phyloP scores from a whole-genome alignment of 495 filamentous ascomycete species.

The Penicillium goetzii region DNA sequence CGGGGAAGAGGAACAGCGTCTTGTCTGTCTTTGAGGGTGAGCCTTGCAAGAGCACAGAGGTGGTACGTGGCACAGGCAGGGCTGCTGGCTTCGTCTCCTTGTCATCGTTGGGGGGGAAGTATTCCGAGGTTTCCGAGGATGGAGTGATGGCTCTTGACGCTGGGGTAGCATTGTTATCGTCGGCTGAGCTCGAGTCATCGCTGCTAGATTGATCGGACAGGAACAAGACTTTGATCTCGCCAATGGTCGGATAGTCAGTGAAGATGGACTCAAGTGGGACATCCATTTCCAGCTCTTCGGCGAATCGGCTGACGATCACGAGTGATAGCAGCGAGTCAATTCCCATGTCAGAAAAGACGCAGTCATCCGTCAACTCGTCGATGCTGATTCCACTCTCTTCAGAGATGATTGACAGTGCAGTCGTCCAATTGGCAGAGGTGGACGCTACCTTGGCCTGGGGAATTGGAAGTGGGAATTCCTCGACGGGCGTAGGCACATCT shows the following conservation, averaged over 20 bases:
- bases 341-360: not conserved
- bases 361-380: not conserved
- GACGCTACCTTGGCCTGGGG: not conserved
- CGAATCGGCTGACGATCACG: not conserved
- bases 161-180: not conserved
- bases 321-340: not conserved
- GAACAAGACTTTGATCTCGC: constrained; percentile 3
- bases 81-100: not conserved
- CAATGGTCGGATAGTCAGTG: not conserved
- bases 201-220: not conserved
- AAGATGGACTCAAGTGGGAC: not conserved
- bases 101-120: not conserved
- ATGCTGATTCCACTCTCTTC: not conserved
- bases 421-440: not conserved
- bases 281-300: not conserved
- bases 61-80: not conserved
- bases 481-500: not conserved
- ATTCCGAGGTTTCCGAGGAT: not conserved
- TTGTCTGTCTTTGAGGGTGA: not conserved
- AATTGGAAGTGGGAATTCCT: not conserved
- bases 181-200: not conserved
- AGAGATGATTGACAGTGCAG: not conserved
- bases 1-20: constrained; percentile 13
- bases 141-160: not conserved
- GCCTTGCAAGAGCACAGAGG: constrained; percentile 5